phyloP scores from a whole-genome alignment of 2,329 filamentous ascomycete species.

The Didymella keratinophila region DNA sequence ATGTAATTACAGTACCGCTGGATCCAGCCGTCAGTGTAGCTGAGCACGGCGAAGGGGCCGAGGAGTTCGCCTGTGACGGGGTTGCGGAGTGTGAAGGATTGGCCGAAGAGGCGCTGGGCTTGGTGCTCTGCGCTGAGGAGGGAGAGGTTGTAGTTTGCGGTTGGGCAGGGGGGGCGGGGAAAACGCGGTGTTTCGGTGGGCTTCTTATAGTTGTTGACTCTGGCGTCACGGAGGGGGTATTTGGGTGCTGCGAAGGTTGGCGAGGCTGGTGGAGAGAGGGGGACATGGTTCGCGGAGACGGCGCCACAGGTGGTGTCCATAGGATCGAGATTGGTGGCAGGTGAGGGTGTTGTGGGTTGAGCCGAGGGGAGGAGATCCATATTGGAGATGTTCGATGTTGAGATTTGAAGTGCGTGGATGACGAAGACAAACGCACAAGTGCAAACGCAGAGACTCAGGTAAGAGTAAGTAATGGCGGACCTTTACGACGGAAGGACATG shows the following conservation, averaged over 20 bases:
- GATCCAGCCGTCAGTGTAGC: slow-evolving; percentile 14
- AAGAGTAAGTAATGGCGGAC: not conserved
- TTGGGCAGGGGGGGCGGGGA: slow-evolving; percentile 11
- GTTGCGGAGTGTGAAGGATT: slow-evolving; percentile 7
- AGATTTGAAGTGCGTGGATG: not conserved
- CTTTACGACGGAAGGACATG: not conserved
- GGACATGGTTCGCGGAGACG: not conserved
- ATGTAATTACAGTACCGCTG: slow-evolving; percentile 12
- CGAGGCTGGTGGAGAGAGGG: slow-evolving; percentile 4
- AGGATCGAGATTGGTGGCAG: not conserved
- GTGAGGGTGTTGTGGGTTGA: not conserved
- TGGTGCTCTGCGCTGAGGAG: slow-evolving; percentile 7
- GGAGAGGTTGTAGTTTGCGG: slow-evolving; percentile 9
- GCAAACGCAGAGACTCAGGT: not conserved
- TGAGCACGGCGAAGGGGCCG: slow-evolving; percentile 14
- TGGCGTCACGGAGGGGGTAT: not conserved
- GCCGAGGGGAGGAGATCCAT: slow-evolving; percentile 11
- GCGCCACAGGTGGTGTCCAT: not conserved
- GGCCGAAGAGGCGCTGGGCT: slow-evolving; percentile 17
- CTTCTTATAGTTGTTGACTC: slow-evolving; percentile 5
- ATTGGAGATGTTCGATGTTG: not conserved
- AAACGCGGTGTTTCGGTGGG: slow-evolving; percentile 4
- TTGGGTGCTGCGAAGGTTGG: not conserved
- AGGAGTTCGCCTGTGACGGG: slow-evolving; percentile 6
- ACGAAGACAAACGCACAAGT: not conserved